Conservation (phyloP, 1,139 yeast species). For the Candida sp. region DNA sequence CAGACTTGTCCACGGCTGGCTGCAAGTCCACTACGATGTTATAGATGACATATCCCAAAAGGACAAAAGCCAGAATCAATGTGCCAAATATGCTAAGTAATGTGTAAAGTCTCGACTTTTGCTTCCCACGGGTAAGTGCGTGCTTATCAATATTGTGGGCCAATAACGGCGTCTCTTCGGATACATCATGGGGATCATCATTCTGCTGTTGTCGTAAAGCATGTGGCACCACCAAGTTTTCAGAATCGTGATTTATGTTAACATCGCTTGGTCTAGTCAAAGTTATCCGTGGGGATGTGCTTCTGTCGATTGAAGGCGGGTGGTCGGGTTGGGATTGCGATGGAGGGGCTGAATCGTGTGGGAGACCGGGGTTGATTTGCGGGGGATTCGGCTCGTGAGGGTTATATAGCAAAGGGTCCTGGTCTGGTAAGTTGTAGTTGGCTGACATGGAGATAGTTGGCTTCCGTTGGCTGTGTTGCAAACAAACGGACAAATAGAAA, state of each 20-base stretch:
- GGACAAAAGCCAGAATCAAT: neutral
- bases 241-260: neutral
- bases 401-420: neutral
- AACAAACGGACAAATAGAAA: too few relatives aligned
- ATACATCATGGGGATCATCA: neutral
- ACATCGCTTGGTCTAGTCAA: constrained; percentile 4
- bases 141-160: neutral
- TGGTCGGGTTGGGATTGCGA: too few relatives aligned
- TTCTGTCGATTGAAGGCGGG: neutral
- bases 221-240: neutral
- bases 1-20: constrained; percentile 19
- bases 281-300: constrained; percentile 2
- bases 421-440: neutral
- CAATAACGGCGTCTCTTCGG: constrained; percentile 5
- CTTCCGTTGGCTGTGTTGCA: too few relatives aligned
- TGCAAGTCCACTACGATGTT: constrained; percentile 13
- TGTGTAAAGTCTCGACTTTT: neutral
- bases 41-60: constrained; percentile 1
- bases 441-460: neutral
- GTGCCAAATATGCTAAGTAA: neutral
- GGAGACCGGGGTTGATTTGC: neutral
- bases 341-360: neutral
- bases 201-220: neutral
- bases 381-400: neutral
- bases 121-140: neutral